These are phyloP conservation scores for Phytomonas sp. DNA, from an alignment of 208 protist species.

Conservation along the genomic window DNA sequence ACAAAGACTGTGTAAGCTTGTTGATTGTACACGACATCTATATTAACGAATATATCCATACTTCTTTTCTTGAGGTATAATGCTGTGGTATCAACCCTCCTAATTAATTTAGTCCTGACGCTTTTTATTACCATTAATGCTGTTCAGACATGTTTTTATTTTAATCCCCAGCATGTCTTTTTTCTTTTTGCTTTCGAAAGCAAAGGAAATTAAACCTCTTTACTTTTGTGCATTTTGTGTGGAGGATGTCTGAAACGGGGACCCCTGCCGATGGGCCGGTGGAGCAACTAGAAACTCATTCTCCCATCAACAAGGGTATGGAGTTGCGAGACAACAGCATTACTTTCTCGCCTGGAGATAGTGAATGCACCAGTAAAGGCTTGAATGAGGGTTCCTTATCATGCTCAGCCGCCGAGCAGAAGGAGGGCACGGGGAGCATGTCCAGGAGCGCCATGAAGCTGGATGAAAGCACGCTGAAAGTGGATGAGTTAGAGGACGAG, in stretches of 20 bases:
- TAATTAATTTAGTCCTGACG: not conserved
- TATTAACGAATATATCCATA: not conserved
- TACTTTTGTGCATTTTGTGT: not conserved
- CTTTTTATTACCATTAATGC: not conserved
- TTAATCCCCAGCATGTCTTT: not conserved
- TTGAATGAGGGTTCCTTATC: not conserved
- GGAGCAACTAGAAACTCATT: not conserved
- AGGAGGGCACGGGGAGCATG: not conserved
- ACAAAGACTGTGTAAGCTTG: not conserved
- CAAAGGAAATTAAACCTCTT: not conserved
- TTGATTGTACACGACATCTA: not conserved
- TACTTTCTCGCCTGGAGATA: not conserved
- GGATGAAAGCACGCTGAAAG: slow-evolving; percentile 7
- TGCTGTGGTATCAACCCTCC: not conserved
- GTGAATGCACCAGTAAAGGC: not conserved
- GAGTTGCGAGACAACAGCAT: not conserved
- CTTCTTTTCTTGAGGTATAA: not conserved
- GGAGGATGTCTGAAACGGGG: not conserved
- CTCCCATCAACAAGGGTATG: not conserved
- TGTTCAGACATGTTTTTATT: not conserved
- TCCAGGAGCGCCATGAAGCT: not conserved
- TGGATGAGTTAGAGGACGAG: slow-evolving; percentile 6
- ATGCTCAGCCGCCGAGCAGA: not conserved
- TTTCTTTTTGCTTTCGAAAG: not conserved
- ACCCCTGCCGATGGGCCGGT: not conserved